A percentile compares a stretch with the other conserved stretches of the same genome.
Conservation (phyloP, 305 asterid species). For the Petunia hybrid region DNA sequence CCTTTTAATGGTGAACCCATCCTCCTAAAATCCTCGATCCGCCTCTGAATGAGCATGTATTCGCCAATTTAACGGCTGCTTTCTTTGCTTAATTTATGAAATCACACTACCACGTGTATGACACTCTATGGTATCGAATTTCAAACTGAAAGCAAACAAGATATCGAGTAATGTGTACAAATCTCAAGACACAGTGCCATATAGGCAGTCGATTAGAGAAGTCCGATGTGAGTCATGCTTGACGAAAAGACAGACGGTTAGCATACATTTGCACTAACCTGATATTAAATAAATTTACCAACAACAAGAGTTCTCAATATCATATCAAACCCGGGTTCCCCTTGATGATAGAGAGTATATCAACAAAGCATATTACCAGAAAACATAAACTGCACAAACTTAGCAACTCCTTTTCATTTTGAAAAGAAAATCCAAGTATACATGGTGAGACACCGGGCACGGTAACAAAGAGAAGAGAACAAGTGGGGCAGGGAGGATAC, state of each 20-base stretch:
- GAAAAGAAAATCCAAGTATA: background rate
- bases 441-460: background rate
- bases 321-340: background rate
- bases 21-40: too few species aligned
- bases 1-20: too few species aligned
- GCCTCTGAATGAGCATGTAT: too few species aligned
- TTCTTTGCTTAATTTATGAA: background rate
- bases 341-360: background rate
- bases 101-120: background rate
- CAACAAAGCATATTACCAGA: background rate
- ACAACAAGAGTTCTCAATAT: background rate
- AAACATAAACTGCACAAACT: background rate
- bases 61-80: background rate
- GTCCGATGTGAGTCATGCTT: background rate
- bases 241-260: background rate
- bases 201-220: background rate
- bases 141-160: too few species aligned
- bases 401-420: background rate
- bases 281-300: background rate
- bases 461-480: background rate
- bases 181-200: background rate
- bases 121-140: too few species aligned
- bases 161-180: background rate
- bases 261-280: constrained; percentile 9
- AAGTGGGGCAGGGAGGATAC: background rate